Base-by-base conservation (phyloP, 78 protist species). In the Cyanophora paradoxa region DNA sequence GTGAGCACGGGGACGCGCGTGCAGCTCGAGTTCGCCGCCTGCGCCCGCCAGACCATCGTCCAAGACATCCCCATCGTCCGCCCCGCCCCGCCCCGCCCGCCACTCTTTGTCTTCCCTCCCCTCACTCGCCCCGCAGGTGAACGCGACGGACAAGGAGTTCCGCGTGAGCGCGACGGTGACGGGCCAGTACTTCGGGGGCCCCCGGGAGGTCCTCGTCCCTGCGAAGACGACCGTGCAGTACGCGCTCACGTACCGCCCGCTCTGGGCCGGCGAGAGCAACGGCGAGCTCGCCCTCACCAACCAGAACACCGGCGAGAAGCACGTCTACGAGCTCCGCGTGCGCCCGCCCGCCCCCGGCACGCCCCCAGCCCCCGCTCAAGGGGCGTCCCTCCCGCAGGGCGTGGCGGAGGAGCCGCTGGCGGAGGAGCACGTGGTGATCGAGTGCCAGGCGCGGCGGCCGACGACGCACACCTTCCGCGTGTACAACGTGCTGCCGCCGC, bases 401-500 rank as follows among this genome's bases (percentile, higher is more conserved):
- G 31, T 17, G 36, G 83, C 41, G 2, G 71, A 72, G 46, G 82
- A 77, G 48, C 87, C 87, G 40, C 61, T 77, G 10, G 87, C 87
- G 14, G 87, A 77, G 59, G 62, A 41, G 41, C 2, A 70, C 26
- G 34, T 83, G 17, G 54, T 41, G 28, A 3, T 77, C 22, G 74
- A 78, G 52, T 57, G 73, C 58, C 13, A 7, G 31, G 82, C 83
- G 11, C 68, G 87, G 11, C 3, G 3, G 63, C 4, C 37, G 14
- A 10, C 0, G 16, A 3, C 0, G 22, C 36, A 44, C 40, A 3
- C 0, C 13, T 22, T 83, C 30, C 0, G 6, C 16, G 73, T 83
- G 44, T 24, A 63, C 28, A 77, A 83, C 61, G 33, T 63, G n/a
- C n/a, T n/a, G n/a, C n/a, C n/a, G n/a, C n/a, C n/a, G n/a, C n/a